phyloP scores from a whole-genome alignment of 495 filamentous ascomycete species.

The Xylaria curta region DNA sequence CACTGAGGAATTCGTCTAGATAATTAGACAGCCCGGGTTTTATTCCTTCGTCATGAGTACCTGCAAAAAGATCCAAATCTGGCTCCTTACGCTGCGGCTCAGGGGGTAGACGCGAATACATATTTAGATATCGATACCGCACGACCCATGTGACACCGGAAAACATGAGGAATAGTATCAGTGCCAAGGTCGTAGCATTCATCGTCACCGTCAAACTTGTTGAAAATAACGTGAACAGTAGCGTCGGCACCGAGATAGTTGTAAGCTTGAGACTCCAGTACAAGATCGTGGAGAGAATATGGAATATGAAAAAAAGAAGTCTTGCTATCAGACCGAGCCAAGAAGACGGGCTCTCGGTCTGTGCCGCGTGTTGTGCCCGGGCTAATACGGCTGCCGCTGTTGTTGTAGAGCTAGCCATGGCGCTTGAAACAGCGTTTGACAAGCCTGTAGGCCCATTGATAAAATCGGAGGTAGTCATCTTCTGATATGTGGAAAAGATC shows the following conservation, averaged over 20 bases:
- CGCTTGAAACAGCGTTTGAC: constrained; percentile 34
- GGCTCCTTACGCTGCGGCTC: constrained; percentile 97
- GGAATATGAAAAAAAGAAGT: constrained; percentile 60
- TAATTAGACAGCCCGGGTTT: constrained; percentile 94
- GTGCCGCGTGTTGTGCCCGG: constrained; percentile 46
- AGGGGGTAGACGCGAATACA: constrained; percentile 90
- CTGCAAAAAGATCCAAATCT: constrained; percentile 91
- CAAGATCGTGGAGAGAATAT: constrained; percentile 73
- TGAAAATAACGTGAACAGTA: constrained; percentile 93
- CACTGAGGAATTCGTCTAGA: constrained; percentile 95
- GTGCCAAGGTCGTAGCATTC: constrained; percentile 91
- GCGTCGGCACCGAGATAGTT: constrained; percentile 86
- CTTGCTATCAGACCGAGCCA: constrained; percentile 57
- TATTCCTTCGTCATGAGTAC: constrained; percentile 84
- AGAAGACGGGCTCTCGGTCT: constrained; percentile 45
- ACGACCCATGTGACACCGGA: constrained; percentile 91
- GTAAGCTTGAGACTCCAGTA: constrained; percentile 85
- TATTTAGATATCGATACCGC: constrained; percentile 90
- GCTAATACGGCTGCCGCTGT: constrained; percentile 41
- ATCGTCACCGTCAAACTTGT: constrained; percentile 95
- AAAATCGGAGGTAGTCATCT: constrained; percentile 31
- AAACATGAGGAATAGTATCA: constrained; percentile 76
- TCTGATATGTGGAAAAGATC: background rate
- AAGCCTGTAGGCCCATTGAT: constrained; percentile 28
- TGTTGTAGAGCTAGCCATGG: constrained; percentile 34